Base-by-base conservation (phyloP, 345 rosid genomes). In the Syzygium grande region DNA sequence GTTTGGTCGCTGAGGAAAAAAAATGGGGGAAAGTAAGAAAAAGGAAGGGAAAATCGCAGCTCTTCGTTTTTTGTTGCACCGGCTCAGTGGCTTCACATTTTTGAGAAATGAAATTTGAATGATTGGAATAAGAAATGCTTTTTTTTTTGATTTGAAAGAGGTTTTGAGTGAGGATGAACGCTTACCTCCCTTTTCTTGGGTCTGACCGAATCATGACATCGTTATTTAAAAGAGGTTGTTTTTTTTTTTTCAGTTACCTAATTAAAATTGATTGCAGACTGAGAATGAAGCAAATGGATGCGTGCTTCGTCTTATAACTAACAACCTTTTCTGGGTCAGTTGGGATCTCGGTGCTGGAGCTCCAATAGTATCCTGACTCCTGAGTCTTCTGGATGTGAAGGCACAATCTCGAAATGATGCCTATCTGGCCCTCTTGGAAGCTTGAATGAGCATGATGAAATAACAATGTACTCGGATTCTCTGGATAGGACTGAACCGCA, bases 1-100 rank as follows among this genome's bases (percentile, higher is more conserved):
- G 89, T 85, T 87, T 93, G 88, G 91, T 38, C 86, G 7, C 86
- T 86, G 88, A 90, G 91, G 79, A 0, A 9, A 19, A n/a, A 91
- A 91, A 89, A 52, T 89, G 84, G 27, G 54, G 86, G 89, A 88
- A 87, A 91, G 83, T 85, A 89, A 23, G 30, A 52, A 88, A 89
- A 88, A 34, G 84, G 54, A 49, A 27, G 52, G 46, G 68, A 56
- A 84, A 55, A 52, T 52, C 46, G 49, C 46, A 34, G 25, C 46
- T 34, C 80, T 73, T 34, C 19, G 49, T 34, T 73, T n/a, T 34
- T 34, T 10, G 7, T 73, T 34, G 80, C 49, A 34, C 80, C 9
- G 38, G 23, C 34, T 38, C 80, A 19, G 65, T 3, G 65, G 58
- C 38, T 27, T n/a, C 84, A 41, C 54, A n/a, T 83, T 51, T 10